A percentile compares a stretch with the other conserved stretches of the same genome.
Conservation (phyloP, 441 rosid genomes). For the Populus hybrid region DNA sequence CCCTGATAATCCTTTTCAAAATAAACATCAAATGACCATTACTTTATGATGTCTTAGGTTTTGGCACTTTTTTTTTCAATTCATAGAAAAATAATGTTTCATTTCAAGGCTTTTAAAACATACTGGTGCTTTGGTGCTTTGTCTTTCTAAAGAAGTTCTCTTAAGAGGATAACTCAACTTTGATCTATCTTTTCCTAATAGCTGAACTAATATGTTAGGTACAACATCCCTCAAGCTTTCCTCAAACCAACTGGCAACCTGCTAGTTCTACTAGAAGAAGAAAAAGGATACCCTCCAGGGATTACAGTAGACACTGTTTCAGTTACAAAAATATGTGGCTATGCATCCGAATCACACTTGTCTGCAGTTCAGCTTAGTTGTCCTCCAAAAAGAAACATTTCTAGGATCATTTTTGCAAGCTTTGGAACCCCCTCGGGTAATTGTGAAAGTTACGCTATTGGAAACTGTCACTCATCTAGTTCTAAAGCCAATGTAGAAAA, state of each 20-base stretch:
- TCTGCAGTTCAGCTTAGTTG: conserved; percentile 45
- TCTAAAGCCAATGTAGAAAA: conserved; percentile 39
- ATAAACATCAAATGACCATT: not conserved
- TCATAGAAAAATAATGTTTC: too few relatives aligned
- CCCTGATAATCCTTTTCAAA: not conserved
- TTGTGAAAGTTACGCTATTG: conserved; percentile 37
- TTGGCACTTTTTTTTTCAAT: not conserved
- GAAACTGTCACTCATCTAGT: conserved; percentile 39
- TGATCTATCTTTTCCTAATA: not conserved
- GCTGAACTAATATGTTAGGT: conserved; percentile 36
- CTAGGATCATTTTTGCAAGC: conserved; percentile 52
- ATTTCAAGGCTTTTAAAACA: not conserved
- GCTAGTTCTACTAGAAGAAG: conserved; percentile 68
- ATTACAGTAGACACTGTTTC: conserved; percentile 51
- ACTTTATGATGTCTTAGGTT: not conserved
- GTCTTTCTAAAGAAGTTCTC: not conserved
- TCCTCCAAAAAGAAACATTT: conserved; percentile 41
- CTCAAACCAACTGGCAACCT: conserved; percentile 46
- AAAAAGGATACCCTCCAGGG: conserved; percentile 54
- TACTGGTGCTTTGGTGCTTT: too few relatives aligned
- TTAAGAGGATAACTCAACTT: not conserved
- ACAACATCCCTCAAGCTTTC: conserved; percentile 62
- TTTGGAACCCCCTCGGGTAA: conserved; percentile 48
- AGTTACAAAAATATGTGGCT: conserved; percentile 31
- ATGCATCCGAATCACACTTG: conserved; percentile 30